Evolutionary conservation across 1,284 basidiomycete species (phyloP).

Genomic region (Lentinula novae-zelandiae): DNA sequence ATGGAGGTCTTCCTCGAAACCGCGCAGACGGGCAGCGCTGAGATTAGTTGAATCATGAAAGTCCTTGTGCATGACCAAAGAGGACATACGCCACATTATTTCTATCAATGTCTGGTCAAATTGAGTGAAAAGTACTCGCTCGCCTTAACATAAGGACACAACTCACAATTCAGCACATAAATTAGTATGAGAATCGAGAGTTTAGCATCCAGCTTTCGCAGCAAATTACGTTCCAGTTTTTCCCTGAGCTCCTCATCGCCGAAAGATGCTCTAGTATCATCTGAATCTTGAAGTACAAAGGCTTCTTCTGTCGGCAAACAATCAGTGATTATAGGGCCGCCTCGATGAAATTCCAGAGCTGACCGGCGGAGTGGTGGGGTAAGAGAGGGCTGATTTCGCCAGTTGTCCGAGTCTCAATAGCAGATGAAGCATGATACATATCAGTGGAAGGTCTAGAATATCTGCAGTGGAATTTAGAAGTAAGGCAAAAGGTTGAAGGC

Average conservation of each 20-base stretch:
- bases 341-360: neutral
- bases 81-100: slow-evolving; percentile 55
- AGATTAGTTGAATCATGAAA: neutral
- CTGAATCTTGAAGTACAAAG: neutral
- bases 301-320: neutral
- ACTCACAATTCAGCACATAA: slow-evolving; percentile 65
- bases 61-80: neutral
- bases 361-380: neutral
- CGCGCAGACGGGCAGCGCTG: slow-evolving; percentile 64
- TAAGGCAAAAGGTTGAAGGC: too few relatives aligned
- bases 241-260: slow-evolving; percentile 33
- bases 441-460: too few relatives aligned
- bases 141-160: neutral
- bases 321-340: neutral
- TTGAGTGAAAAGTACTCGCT: neutral
- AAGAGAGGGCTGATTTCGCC: neutral
- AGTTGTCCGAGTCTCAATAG: neutral
- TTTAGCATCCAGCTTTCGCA: slow-evolving; percentile 59
- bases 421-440: neutral
- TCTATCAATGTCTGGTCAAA: slow-evolving; percentile 53
- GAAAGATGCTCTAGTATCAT: slow-evolving; percentile 33
- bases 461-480: too few relatives aligned
- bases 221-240: slow-evolving; percentile 24
- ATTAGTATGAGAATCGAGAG: slow-evolving; percentile 66
- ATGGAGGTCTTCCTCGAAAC: slow-evolving; percentile 67